Evolutionary conservation across 2,329 filamentous ascomycete genomes (phyloP).

Genomic region (Ilyonectria robusta): DNA sequence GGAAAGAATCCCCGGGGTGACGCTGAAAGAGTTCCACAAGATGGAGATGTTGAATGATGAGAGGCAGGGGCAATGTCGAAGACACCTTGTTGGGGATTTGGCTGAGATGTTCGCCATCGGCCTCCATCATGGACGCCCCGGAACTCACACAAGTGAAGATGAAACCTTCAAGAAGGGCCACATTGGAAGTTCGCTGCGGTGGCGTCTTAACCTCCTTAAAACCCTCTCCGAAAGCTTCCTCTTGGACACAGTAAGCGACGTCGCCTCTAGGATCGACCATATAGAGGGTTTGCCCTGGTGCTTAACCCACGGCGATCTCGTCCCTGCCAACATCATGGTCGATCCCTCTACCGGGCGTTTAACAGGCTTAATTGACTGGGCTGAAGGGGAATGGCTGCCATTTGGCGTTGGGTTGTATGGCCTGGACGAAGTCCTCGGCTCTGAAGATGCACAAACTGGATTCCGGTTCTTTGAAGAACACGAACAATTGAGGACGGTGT

Average conservation of each 20-base stretch:
- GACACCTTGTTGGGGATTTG: conserved; percentile 57
- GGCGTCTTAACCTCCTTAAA: conserved; percentile 56
- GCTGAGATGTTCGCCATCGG: conserved; percentile 57
- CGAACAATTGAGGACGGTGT: conserved; percentile 58
- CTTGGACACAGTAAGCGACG: conserved; percentile 40
- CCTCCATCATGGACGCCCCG: conserved; percentile 47
- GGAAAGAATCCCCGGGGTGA: conserved; percentile 58
- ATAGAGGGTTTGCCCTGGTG: conserved; percentile 66
- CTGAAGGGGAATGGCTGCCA: conserved; percentile 72
- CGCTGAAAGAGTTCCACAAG: conserved; percentile 53
- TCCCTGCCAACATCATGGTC: conserved; percentile 71
- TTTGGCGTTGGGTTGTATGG: conserved; percentile 74
- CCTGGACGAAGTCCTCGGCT: conserved; percentile 71
- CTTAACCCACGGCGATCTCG: conserved; percentile 73
- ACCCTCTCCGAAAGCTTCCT: conserved; percentile 54
- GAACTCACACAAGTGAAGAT: background rate
- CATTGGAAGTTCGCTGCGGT: conserved; percentile 59
- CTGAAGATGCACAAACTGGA: conserved; percentile 50
- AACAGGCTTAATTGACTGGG: conserved; percentile 74
- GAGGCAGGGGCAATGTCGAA: conserved; percentile 33
- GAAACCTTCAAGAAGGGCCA: conserved; percentile 42
- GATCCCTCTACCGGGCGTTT: conserved; percentile 59
- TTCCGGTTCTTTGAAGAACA: conserved; percentile 63
- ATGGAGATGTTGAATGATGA: conserved; percentile 18
- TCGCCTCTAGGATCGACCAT: conserved; percentile 48